Base-by-base conservation (phyloP, 225 moss, liverwort and hornwort genomes). In the Antitrichia curtipendula region DNA sequence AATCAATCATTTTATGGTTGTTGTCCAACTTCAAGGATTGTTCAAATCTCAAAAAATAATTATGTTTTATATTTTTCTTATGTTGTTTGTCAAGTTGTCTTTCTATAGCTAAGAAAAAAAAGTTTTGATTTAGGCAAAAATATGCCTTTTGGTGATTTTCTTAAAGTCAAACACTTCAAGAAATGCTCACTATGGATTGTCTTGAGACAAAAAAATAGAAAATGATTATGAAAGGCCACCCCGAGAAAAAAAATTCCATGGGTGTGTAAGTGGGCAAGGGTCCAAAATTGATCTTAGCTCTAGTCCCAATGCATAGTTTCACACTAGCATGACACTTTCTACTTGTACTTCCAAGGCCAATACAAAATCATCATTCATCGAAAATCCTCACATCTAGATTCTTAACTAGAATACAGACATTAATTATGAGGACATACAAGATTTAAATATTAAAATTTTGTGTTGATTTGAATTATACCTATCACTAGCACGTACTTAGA, bases 121-220 rank as follows among this genome's bases (percentile, higher is more conserved):
- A n/a, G n/a, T n/a, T n/a, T n/a, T 38, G 8, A 69, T 69, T 69
- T 13, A 8, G 4, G 40, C 8, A 69, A 24, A 69, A 24, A 5
- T 40, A 0, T n/a, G n/a, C n/a, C 14, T 3, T 69, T 40, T 0
- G 14, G 3, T 40, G 24, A 40, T 24, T 69, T 40, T 69, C n/a
- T 69, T 4, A 13, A 24, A 69, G 24, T 24, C 40, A n/a, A n/a
- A n/a, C n/a, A n/a, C n/a, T n/a, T n/a, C n/a, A 23, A 68, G 4
- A 12, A 7, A 68, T 22, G 22, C 1, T 68, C 2, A 7, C 0
- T 4, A 0, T 0, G 1, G 2, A 38, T 23, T 68, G 4, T 13
- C 23, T 23, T 68, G 4, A 7, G 7, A 38, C 12, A 38, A 7
- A 66, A 38, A 38, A 2, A 22, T 68, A 68, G 12, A 2, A 12